Evolutionary conservation across 2,329 filamentous ascomycete genomes (phyloP).

Genomic region (Fusarium armeniacum): DNA sequence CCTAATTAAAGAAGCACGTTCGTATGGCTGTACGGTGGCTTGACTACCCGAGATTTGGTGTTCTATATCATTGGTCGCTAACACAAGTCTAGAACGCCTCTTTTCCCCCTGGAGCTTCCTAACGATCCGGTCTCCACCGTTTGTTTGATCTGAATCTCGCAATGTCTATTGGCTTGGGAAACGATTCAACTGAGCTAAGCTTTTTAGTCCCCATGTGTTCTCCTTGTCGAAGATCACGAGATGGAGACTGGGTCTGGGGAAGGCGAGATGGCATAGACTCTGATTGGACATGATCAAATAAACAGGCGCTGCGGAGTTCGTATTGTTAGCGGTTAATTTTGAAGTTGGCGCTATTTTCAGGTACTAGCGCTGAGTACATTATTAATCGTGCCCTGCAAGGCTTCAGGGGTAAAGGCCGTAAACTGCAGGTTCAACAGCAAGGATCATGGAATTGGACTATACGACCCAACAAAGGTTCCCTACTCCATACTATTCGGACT

Average conservation of each 20-base stretch:
- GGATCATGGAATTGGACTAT: neutral
- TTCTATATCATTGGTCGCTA: neutral
- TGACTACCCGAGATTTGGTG: constrained; percentile 1
- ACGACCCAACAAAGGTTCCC: neutral
- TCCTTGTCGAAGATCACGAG: constrained; percentile 7
- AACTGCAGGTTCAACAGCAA: neutral
- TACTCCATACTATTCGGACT: neutral
- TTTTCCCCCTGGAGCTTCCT: neutral
- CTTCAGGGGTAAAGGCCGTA: constrained; percentile 2
- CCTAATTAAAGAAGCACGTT: neutral
- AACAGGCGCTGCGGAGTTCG: neutral
- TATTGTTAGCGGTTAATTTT: constrained; percentile 5
- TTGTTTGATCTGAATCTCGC: neutral
- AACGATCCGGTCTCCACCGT: neutral
- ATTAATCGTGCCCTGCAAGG: neutral
- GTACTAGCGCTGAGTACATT: neutral
- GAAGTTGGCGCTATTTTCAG: constrained; percentile 5
- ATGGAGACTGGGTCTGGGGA: neutral
- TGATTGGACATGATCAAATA: neutral
- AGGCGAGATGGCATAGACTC: neutral
- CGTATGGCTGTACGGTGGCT: neutral
- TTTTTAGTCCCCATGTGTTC: constrained; percentile 1
- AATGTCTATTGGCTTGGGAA: neutral
- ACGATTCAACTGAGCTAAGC: constrained; percentile 9
- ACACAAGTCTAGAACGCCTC: neutral